Evolutionary conservation across 2,329 filamentous ascomycete species (phyloP), one percentile per base, ranked within the genome.

Genomic region (Gremmenia infestans): DNA sequence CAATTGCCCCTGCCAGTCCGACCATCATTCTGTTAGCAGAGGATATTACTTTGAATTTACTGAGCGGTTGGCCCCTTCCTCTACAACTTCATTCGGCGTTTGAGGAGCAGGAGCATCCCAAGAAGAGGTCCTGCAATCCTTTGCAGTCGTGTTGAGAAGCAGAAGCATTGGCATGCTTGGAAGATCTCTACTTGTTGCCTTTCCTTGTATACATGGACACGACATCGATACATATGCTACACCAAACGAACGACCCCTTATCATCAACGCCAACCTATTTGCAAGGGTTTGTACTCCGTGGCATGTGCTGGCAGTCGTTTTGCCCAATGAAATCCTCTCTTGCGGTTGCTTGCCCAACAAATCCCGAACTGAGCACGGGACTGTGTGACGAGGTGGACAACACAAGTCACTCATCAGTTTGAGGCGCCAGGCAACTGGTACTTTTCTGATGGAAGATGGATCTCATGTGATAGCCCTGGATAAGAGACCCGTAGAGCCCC

Each of bases 281-380:
- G 28, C 28, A 32, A 32, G 28, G 28, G 28, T 32, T 32, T 11
- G 28, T 32, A 32, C 4, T 58, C 52, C 43, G 49, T 50, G 50
- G 55, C 57, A 58, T 64, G 60, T 63, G 63, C 56, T 64, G 61
- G 59, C 61, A 61, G 46, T 40, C 23, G 14, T 23, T 39, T 42
- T 23, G 39, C 19, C 57, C 57, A 61, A 62, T 62, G 50, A 53
- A 14, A 46, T 28, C 46, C 49, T 48, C 48, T 46, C 28, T 39
- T 50, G 40, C 39, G 15, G 45, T 37, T 46, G 54, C 43, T 49
- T 48, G 49, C 54, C 54, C 49, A 56, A 56, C 50, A 36, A 36
- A 49, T 49, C 17, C 8, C 8, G 25, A 50, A 17, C 7, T 32
- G 19, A 37, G 47, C 22, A 25, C 39, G 50, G n/a, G 39, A 39